Conservation (phyloP, 225 moss, liverwort and hornwort species). For the Polytrichum formosum region DNA sequence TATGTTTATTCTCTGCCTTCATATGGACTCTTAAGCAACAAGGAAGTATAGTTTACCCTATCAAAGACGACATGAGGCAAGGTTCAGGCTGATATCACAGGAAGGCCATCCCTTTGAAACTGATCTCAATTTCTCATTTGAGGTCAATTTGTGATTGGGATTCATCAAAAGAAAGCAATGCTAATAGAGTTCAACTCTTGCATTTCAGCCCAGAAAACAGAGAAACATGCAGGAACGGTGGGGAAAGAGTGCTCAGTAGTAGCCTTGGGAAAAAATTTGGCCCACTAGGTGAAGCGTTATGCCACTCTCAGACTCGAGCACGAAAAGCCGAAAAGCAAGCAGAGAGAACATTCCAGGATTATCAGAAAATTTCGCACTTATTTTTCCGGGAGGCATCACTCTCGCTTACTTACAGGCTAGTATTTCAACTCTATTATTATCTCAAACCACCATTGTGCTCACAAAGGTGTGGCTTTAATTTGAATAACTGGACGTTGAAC, state of each 20-base stretch:
- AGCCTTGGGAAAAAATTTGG: constrained; percentile 32
- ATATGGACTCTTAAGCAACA: background rate
- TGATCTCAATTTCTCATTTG: too few species aligned
- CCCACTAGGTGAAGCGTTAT: constrained; percentile 64
- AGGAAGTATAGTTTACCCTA: background rate
- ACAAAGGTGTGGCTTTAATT: too few species aligned
- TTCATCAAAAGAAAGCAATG: too few species aligned
- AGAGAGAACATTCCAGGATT: constrained; percentile 51
- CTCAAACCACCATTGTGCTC: too few species aligned
- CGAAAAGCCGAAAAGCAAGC: constrained; percentile 73
- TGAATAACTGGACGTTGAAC: too few species aligned
- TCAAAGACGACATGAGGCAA: too few species aligned
- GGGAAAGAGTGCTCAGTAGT: constrained; percentile 15
- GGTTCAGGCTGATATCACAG: too few species aligned
- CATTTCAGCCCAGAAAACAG: constrained; percentile 39
- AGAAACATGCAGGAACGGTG: constrained; percentile 50
- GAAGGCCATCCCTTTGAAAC: too few species aligned
- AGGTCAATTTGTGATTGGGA: too few species aligned
- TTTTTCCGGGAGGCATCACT: constrained; percentile 72
- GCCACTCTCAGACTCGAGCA: constrained; percentile 72
- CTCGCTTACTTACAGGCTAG: constrained; percentile 62
- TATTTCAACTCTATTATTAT: background rate
- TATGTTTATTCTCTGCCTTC: background rate
- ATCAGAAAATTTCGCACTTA: constrained; percentile 43
- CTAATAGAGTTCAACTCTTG: too few species aligned